Conservation (phyloP, 2,329 filamentous ascomycete genomes). For the Thielaviopsis musarum region DNA sequence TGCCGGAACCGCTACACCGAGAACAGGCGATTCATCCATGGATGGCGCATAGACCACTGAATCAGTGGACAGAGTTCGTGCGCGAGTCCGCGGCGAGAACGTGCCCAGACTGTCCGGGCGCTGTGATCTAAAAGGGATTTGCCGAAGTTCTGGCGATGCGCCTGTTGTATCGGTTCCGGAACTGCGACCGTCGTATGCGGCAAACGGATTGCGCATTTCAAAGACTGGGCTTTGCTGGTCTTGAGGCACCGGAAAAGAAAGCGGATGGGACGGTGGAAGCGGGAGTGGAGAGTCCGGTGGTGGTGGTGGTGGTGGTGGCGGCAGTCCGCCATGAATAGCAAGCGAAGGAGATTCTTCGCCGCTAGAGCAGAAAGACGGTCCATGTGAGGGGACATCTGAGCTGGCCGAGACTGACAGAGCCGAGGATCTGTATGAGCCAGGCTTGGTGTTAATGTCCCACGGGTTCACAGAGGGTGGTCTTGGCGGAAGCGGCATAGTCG, state of each 20-base stretch:
- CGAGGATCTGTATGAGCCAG: background rate
- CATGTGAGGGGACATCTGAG: background rate
- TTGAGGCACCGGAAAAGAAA: background rate
- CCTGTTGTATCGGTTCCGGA: background rate
- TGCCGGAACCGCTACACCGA: background rate
- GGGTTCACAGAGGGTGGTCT: slow-evolving; percentile 25
- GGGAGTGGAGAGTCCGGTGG: background rate
- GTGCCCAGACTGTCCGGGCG: background rate
- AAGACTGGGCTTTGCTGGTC: background rate
- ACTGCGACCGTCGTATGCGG: background rate
- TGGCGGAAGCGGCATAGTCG: slow-evolving; percentile 10
- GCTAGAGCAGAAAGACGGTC: background rate
- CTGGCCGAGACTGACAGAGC: background rate
- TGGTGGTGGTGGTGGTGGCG: background rate
- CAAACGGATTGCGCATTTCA: slow-evolving; percentile 1
- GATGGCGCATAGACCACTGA: background rate
- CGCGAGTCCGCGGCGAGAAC: background rate
- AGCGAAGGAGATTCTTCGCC: background rate
- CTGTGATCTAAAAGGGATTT: background rate
- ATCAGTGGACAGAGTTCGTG: background rate
- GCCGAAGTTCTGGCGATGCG: background rate
- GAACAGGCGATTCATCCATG: slow-evolving; percentile 3
- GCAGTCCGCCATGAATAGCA: background rate
- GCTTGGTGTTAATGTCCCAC: slow-evolving; percentile 23
- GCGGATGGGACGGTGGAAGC: background rate